A percentile compares a stretch with the other conserved stretches of the same genome.
Conservation (phyloP, 768 basidiomycete species). For the Flagelloscypha sp. region DNA sequence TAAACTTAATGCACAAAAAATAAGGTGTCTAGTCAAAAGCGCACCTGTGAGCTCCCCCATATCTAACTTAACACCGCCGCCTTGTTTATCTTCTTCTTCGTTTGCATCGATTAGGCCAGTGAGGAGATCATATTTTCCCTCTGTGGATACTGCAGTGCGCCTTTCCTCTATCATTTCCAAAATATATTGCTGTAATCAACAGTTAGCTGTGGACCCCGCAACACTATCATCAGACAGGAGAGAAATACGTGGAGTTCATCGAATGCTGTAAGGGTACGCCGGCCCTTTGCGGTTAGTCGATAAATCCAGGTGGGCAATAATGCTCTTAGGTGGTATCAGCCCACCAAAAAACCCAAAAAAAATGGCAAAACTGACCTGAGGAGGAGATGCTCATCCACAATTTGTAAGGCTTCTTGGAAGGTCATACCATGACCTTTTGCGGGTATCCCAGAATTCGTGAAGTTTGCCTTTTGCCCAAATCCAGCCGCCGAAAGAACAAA, state of each 20-base stretch:
- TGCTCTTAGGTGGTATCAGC: no score
- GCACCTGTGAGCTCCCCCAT: constrained; percentile 40
- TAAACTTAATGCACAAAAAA: no score
- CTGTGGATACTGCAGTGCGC: constrained; percentile 23
- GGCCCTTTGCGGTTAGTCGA: no score
- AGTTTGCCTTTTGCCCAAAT: no score
- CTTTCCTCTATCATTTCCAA: constrained; percentile 45
- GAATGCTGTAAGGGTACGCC: no score
- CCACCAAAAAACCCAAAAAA: no score
- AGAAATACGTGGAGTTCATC: constrained; percentile 33
- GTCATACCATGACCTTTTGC: constrained; percentile 41
- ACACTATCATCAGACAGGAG: no score
- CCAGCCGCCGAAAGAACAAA: no score
- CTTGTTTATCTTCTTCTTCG: constrained; percentile 25
- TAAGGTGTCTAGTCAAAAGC: no score
- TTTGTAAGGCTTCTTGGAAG: constrained; percentile 43
- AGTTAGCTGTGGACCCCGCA: not conserved
- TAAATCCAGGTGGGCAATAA: no score
- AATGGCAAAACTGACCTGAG: constrained; percentile 29
- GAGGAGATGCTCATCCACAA: constrained; percentile 29
- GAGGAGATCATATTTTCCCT: constrained; percentile 42
- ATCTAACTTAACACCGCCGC: constrained; percentile 28
- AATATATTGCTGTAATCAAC: constrained; percentile 31
- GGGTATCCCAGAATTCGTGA: no score
- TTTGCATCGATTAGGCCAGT: constrained; percentile 44